phyloP scores from a whole-genome alignment of 139 green algal genomes.

The Klebsormidium nitens region DNA sequence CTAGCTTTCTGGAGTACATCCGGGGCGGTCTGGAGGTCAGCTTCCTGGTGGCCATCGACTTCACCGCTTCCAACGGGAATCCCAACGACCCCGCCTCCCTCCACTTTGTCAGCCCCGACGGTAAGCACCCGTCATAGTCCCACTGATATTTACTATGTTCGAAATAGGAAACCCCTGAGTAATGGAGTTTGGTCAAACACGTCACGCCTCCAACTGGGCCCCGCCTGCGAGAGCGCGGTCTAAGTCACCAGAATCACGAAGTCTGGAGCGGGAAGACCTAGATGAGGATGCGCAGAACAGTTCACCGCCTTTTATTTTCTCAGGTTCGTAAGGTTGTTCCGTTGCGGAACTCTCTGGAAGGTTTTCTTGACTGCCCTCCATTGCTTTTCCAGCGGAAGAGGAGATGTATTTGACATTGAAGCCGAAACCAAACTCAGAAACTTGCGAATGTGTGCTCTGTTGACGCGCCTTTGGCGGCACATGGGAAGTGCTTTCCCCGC shows the following conservation, averaged over 20 bases:
- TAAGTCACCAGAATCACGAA: not conserved
- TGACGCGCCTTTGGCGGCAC: too few species aligned
- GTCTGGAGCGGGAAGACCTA: not conserved
- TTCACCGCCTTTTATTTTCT: not conserved
- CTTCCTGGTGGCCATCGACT: constrained; percentile 14
- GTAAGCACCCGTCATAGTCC: not conserved
- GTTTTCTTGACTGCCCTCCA: too few species aligned
- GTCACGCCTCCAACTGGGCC: not conserved
- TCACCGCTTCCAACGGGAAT: constrained; percentile 8
- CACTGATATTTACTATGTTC: too few species aligned
- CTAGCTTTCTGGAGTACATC: constrained; percentile 14
- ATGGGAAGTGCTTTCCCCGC: too few species aligned
- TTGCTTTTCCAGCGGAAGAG: too few species aligned
- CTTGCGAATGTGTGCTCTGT: too few species aligned
- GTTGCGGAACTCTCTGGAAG: too few species aligned
- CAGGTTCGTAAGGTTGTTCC: too few species aligned
- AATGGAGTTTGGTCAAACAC: not conserved
- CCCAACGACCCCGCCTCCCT: not conserved
- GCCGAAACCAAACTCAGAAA: too few species aligned
- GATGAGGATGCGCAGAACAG: not conserved
- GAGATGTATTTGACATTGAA: too few species aligned
- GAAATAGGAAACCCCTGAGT: too few species aligned
- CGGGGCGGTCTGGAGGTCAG: not conserved
- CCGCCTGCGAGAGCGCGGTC: not conserved
- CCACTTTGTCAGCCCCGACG: not conserved